phyloP scores from a whole-genome alignment of 23 red algal genomes.

The Gracilariopsis chorda region DNA sequence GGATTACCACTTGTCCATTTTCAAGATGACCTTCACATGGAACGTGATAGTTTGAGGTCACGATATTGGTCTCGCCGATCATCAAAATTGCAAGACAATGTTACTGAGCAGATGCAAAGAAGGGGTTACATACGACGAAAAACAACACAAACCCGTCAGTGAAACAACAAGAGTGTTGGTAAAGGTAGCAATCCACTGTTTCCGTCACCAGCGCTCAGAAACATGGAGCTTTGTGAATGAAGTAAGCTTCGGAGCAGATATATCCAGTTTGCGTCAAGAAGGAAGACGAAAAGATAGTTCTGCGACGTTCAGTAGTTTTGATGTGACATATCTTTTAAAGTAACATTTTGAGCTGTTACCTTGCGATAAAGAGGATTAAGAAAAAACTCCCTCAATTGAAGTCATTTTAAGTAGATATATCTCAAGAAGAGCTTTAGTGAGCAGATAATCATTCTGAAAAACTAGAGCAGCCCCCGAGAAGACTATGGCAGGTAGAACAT shows the following conservation, averaged over 20 bases:
- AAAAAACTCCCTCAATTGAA: neutral
- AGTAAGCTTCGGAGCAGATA: slow-evolving; percentile 3
- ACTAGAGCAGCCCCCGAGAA: neutral
- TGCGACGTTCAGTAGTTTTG: neutral
- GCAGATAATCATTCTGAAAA: neutral
- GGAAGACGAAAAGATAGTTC: neutral
- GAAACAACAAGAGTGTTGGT: too few relatives aligned
- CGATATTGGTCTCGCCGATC: too few relatives aligned
- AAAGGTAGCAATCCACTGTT: too few relatives aligned
- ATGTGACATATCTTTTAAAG: neutral
- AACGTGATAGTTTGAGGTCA: too few relatives aligned
- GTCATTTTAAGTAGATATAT: neutral
- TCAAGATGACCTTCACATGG: too few relatives aligned
- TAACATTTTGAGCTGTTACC: neutral
- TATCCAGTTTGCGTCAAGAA: neutral
- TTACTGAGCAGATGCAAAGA: too few relatives aligned
- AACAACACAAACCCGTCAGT: too few relatives aligned
- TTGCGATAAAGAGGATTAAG: neutral
- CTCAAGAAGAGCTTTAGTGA: neutral
- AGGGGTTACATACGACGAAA: too few relatives aligned
- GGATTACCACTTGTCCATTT: too few relatives aligned
- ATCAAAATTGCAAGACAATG: too few relatives aligned
- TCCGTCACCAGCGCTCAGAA: too few relatives aligned
- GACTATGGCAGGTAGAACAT: slow-evolving; percentile 14
- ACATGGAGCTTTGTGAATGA: neutral